Evolutionary conservation across 129 eudicot species (phyloP), one percentile per base, ranked within the genome.

Genomic region (Tanacetum coccineum): DNA sequence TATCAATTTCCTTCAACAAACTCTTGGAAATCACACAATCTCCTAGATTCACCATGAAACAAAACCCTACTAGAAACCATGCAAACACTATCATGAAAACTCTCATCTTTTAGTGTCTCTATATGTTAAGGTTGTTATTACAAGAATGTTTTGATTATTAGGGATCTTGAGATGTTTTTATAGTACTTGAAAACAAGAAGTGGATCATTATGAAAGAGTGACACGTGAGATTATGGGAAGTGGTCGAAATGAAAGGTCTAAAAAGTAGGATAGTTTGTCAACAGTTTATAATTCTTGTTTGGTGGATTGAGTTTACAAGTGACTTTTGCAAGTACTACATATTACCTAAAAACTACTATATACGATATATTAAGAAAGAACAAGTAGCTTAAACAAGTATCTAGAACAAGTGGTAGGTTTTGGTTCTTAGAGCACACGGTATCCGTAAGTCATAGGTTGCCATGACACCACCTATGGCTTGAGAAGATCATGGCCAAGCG

Each of bases 61-160:
- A 64, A 40, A 77, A 62, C 36, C 74, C 79, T 50, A 68, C 62
- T 64, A 77, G 66, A 71, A 62, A 62, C 76, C 79, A 79, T 44
- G 59, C 78, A 52, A 36, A 30, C 48, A 68, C 19, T 70, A 47
- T 19, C 47, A 45, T 44, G 30, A 54, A 47, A 10, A 22, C 20
- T 70, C 59, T 78, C 78, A 61, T 59, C 55, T 13, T 36, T 60
- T 39, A 61, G 40, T 58, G 26, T 58, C 19, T 45, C 19, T 46
- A 6, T 68, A 40, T 75, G 26, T 57, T 46, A 36, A 46, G 32
- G 71, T 22, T 36, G 42, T 45, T 25, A 12, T 3, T 48, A 48
- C 53, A 13, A 48, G 15, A 42, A 55, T 22, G 42, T 25, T 55
- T 60, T 48, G 64, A 53, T 73, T n/a, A 58, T 26, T 21, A 60